Evolutionary conservation across 805 yeast genomes (phyloP).

Genomic region (Kodamaea nitidulidarum): DNA sequence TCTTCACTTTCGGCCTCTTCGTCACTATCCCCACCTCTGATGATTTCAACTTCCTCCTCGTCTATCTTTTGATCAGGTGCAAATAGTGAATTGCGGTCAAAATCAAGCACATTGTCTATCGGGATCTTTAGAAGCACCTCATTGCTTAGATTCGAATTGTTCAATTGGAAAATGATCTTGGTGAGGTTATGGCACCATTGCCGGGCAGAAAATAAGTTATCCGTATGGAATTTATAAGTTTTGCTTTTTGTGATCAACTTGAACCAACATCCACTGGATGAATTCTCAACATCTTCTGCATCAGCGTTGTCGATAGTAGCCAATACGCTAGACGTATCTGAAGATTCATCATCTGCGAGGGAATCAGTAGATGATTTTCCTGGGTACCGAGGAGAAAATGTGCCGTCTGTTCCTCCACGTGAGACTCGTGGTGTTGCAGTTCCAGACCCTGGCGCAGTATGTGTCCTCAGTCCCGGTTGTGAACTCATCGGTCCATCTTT

Average conservation of each 20-base stretch:
- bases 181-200: conserved; percentile 76
- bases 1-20: conserved; percentile 11
- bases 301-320: conserved; percentile 14
- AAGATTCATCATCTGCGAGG: conserved; percentile 15
- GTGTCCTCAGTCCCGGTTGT: not conserved
- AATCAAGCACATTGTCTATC: conserved; percentile 56
- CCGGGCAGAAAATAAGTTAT: conserved; percentile 66
- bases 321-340: conserved; percentile 17
- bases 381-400: conserved; percentile 6
- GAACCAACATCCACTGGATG: conserved; percentile 46
- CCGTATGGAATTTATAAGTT: conserved; percentile 66
- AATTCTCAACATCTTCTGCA: conserved; percentile 27
- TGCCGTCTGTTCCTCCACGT: conserved; percentile 4
- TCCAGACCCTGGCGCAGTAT: conserved; percentile 1
- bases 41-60: conserved; percentile 9
- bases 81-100: conserved; percentile 53
- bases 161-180: conserved; percentile 61
- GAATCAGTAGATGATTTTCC: not conserved
- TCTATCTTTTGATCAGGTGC: conserved; percentile 16
- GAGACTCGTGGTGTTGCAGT: conserved; percentile 2
- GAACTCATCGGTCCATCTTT: not conserved
- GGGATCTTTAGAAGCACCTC: conserved; percentile 80
- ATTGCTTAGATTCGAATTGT: conserved; percentile 64
- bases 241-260: conserved; percentile 54
- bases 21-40: conserved; percentile 7